Evolutionary conservation across 352 stramenopile species (phyloP), one percentile per base, ranked within the genome.

Genomic region (Detonula confervacea): DNA sequence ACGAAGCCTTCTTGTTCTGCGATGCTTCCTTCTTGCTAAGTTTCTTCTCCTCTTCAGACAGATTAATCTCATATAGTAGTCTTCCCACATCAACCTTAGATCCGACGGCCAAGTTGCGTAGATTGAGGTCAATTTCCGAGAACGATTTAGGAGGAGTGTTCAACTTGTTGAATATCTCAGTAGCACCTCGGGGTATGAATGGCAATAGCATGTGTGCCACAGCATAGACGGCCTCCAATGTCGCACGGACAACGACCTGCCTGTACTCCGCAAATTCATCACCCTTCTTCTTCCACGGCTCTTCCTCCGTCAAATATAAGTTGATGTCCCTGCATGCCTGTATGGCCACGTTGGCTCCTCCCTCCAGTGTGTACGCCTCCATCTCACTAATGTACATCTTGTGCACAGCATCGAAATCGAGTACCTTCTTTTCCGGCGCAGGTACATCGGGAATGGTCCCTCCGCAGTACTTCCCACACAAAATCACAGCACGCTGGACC

Each of bases 221-320:
- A 33, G 97, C 92, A 87, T 98, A 99, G 63, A 99, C 96, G 33
- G 96, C 96, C 83, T 99, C 97, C n/a, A 99, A 87, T 30, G 95
- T 95, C 24, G 97, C 97, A 35, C 97, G 96, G 29, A 99, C 96
- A 51, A 98, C 91, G 14, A 97, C 93, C 44, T 97, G 88, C 47
- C 93, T 77, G 2, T 86, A 76, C 72, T 89, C 84, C 4, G 65
- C 68, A 67, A 92, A 81, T 77, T 96, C 94, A 49, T 98, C 93
- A 20, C 89, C 92, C 80, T 96, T 96, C 81, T 98, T 97, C 81
- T 98, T 96, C 97, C 97, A 99, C 49, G 97, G 97, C 67, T 96
- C 97, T 80, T 97, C 96, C 67, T 98, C 95, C 51, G 97, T 98
- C 63, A 99, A 86, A 84, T 98, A 99, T 79, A 98, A 97, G 89